Conservation (phyloP, 1,139 yeast genomes). For the Blastobotrys buckinghamii region DNA sequence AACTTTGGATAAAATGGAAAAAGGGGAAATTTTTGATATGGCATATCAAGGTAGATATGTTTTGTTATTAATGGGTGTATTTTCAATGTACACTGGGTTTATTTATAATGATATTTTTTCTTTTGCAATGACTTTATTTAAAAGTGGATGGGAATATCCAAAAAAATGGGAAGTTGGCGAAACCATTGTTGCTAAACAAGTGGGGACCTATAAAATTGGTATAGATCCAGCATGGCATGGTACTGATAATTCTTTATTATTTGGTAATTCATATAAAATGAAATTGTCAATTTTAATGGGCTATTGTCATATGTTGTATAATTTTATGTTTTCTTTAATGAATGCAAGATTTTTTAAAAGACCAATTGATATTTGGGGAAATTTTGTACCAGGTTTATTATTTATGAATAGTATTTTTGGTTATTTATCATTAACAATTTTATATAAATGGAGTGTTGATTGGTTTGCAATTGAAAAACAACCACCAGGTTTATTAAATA, state of each 20-base stretch:
- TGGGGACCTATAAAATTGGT: slow-evolving; percentile 77
- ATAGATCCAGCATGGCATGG: slow-evolving; percentile 98
- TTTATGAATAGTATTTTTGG: slow-evolving; percentile 97
- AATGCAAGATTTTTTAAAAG: slow-evolving; percentile 72
- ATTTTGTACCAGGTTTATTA: slow-evolving; percentile 86
- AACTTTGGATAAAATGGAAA: slow-evolving; percentile 54
- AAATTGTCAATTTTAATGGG: slow-evolving; percentile 93
- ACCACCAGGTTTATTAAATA: slow-evolving; percentile 91
- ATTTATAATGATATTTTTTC: slow-evolving; percentile 92
- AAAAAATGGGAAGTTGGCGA: slow-evolving; percentile 59
- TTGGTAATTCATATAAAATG: slow-evolving; percentile 95
- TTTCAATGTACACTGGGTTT: slow-evolving; percentile 91
- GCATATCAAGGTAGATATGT: slow-evolving; percentile 90
- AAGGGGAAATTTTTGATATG: slow-evolving; percentile 96
- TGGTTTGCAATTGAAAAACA: slow-evolving; percentile 71
- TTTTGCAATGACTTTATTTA: slow-evolving; percentile 77
- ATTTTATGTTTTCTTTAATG: slow-evolving; percentile 77
- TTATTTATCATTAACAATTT: slow-evolving; percentile 72
- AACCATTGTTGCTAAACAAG: slow-evolving; percentile 53
- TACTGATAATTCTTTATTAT: slow-evolving; percentile 81
- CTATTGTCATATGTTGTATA: slow-evolving; percentile 87
- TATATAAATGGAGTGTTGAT: slow-evolving; percentile 93
- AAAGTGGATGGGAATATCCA: slow-evolving; percentile 94
- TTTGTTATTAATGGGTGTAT: slow-evolving; percentile 80
- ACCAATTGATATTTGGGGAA: slow-evolving; percentile 80